Conservation (phyloP, 2,329 filamentous ascomycete genomes). For the Penicillium sp. region DNA sequence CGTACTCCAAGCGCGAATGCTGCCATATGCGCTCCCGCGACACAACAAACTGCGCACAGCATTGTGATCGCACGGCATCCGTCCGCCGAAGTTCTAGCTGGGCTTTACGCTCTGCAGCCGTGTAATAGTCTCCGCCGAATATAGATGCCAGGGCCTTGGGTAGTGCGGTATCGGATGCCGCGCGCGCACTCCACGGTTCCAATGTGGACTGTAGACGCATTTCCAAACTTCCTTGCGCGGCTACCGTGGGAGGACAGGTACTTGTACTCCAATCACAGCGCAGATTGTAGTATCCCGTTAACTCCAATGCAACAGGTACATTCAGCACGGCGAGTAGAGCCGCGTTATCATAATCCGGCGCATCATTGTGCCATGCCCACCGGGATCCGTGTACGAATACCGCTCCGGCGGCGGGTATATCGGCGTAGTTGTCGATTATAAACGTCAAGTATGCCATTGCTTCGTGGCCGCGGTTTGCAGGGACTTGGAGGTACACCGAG, state of each 20-base stretch:
- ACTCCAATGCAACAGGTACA: constrained; percentile 38
- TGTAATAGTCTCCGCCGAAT: constrained; percentile 36
- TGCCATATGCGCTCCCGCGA: constrained; percentile 49
- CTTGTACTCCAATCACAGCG: constrained; percentile 53
- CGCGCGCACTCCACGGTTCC: constrained; percentile 46
- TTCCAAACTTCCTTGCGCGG: constrained; percentile 45
- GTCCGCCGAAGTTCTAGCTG: constrained; percentile 38
- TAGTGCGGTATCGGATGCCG: constrained; percentile 40
- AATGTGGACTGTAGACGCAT: constrained; percentile 39
- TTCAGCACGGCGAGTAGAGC: constrained; percentile 42
- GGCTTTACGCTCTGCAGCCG: background rate
- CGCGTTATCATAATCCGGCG: constrained; percentile 47
- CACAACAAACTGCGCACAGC: constrained; percentile 60
- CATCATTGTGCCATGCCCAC: constrained; percentile 49
- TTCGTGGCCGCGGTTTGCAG: constrained; percentile 49
- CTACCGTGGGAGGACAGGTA: constrained; percentile 35
- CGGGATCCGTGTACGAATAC: constrained; percentile 48
- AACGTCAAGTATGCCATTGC: constrained; percentile 51
- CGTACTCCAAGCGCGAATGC: constrained; percentile 52
- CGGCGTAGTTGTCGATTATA: constrained; percentile 48
- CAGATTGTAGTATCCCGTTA: constrained; percentile 49
- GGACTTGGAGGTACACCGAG: constrained; percentile 41
- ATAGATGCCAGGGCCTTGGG: constrained; percentile 35
- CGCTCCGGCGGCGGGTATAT: constrained; percentile 38
- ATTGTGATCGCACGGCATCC: constrained; percentile 50